phyloP scores from a whole-genome alignment of 495 filamentous ascomycete species.

The Aspergillus nidulans region DNA sequence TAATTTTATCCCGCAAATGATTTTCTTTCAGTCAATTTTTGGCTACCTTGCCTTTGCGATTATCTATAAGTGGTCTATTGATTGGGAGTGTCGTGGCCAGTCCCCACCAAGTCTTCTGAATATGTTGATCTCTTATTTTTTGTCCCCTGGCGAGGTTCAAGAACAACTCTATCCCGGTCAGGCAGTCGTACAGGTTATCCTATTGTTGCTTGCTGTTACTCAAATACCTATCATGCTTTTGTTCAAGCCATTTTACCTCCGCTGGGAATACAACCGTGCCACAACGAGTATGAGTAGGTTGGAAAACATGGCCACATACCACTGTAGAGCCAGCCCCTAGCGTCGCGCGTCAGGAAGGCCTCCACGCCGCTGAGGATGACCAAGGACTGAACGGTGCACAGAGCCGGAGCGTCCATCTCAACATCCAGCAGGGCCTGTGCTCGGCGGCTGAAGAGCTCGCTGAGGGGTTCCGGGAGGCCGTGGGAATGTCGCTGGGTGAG shows the following conservation, averaged over 20 bases:
- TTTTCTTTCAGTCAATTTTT: constrained; percentile 99
- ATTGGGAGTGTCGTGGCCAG: constrained; percentile 66
- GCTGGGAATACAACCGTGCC: constrained; percentile 86
- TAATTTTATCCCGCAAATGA: constrained; percentile 95
- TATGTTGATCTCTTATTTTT: constrained; percentile 99
- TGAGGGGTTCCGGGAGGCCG: too few relatives aligned
- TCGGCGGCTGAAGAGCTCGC: too few relatives aligned
- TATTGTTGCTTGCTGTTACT: constrained; percentile 76
- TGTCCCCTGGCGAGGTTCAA: constrained; percentile 73
- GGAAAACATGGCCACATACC: too few relatives aligned
- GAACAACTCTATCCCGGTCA: constrained; percentile 76
- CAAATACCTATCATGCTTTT: constrained; percentile 91
- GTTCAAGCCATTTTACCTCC: constrained; percentile 90
- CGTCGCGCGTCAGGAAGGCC: too few relatives aligned
- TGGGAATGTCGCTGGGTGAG: too few relatives aligned
- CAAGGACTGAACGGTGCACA: too few relatives aligned
- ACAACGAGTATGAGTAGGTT: too few relatives aligned
- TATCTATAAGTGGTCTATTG: constrained; percentile 92
- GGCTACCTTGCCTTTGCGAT: constrained; percentile 93
- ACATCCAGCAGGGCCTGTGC: too few relatives aligned
- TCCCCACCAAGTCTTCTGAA: constrained; percentile 85
- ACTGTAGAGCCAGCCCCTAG: too few relatives aligned
- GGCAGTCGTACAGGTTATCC: constrained; percentile 62
- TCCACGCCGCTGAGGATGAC: too few relatives aligned
- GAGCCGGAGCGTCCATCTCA: too few relatives aligned